Evolutionary conservation across 2,329 filamentous ascomycete genomes (phyloP).

Genomic region (Epichloe scottii): DNA sequence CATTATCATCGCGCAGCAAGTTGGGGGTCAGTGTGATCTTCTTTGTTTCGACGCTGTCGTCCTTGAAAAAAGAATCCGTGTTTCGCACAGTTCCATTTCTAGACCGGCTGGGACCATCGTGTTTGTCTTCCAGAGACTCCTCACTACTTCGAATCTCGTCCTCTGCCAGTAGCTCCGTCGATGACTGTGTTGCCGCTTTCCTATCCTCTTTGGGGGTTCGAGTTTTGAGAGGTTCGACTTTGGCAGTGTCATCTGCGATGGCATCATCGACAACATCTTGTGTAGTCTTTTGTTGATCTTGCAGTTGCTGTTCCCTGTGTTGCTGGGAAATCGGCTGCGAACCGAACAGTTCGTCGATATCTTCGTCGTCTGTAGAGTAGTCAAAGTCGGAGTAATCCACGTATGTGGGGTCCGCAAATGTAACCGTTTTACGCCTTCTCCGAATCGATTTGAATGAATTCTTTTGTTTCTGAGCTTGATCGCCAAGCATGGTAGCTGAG

Average conservation of each 20-base stretch:
- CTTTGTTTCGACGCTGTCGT: conserved; percentile 87
- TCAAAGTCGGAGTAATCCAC: conserved; percentile 81
- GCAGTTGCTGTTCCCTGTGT: conserved; percentile 17
- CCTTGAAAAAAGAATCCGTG: conserved; percentile 94
- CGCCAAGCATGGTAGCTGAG: conserved; percentile 49
- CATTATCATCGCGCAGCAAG: conserved; percentile 68
- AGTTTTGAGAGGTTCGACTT: conserved; percentile 43
- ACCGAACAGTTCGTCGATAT: conserved; percentile 33
- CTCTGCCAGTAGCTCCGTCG: conserved; percentile 19
- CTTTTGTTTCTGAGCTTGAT: conserved; percentile 63
- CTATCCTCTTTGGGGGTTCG: conserved; percentile 29
- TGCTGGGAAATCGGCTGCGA: conserved; percentile 20
- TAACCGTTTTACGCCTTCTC: conserved; percentile 73
- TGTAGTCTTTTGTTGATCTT: conserved; percentile 15
- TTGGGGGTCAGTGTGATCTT: conserved; percentile 96
- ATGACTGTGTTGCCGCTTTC: conserved; percentile 19
- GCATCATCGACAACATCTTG: conserved; percentile 15
- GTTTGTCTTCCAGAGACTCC: conserved; percentile 48
- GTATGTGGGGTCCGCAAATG: conserved; percentile 75
- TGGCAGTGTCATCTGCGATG: conserved; percentile 38
- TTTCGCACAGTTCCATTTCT: conserved; percentile 80
- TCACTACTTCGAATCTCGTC: conserved; percentile 42
- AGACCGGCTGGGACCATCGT: conserved; percentile 46
- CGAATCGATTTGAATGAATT: conserved; percentile 76
- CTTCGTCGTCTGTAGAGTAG: conserved; percentile 66